Evolutionary conservation across 2,329 filamentous ascomycete genomes (phyloP), one percentile per base, ranked within the genome.

Genomic region (Biscogniauxia marginata): DNA sequence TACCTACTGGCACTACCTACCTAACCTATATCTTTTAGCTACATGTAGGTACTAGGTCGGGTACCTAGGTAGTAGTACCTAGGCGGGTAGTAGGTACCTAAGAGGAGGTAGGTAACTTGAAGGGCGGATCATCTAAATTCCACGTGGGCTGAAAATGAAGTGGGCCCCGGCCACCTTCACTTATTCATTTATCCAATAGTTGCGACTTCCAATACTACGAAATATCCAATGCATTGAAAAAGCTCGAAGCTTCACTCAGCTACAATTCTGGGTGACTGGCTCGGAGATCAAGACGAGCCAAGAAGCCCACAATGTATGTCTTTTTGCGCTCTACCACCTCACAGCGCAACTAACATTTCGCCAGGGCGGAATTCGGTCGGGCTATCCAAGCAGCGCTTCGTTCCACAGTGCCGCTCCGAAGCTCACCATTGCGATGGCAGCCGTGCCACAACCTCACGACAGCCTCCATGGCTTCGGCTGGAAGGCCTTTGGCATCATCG

Each of bases 351-450:
- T n/a, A n/a, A n/a, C n/a, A 52, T 45, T 16, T 22, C 30, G 39
- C 4, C 21, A 70, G 67, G 67, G 63, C 65, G 22, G 67, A 70
- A 50, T 46, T 70, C 20, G 59, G 55, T 56, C 66, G 67, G 25
- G 56, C 59, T 49, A 63, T 64, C 54, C 63, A 65, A 54, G 59
- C 60, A 34, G 63, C 63, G 20, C 34, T 64, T 46, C 65, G 66
- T 53, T 63, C 67, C 39, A 54, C 62, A 16, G 58, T 63, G 4
- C 34, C 65, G 13, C 57, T 68, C 21, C 65, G 65, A 57, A 53
- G 25, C n/a, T 52, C 65, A 18, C 46, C 59, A n/a, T 52, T 59
- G 24, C 62, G 53, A 64, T 62, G 60, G 50, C 57, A 58, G 44
- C 49, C 57, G 45, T 55, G 22, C 44, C 49, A 57, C 13, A 54